phyloP scores from a whole-genome alignment of 2,329 filamentous ascomycete species.

The Cordyceps sp. region DNA sequence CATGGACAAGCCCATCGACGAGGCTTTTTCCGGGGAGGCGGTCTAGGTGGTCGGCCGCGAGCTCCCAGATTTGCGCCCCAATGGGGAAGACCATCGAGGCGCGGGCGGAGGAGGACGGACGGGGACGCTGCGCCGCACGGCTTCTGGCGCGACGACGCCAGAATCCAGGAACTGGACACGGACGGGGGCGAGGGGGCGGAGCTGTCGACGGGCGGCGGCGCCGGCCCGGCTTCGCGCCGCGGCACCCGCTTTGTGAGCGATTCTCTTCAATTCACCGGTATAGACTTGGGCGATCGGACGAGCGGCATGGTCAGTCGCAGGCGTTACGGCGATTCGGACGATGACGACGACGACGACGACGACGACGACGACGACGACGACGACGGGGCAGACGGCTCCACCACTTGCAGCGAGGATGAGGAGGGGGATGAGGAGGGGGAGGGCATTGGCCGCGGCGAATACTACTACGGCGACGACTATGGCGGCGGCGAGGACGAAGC shows the following conservation, averaged over 20 bases:
- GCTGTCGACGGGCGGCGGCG: conserved; percentile 38
- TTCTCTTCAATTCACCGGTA: conserved; percentile 42
- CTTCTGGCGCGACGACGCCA: conserved; percentile 16
- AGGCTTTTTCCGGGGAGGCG: conserved; percentile 99
- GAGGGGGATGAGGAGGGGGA: conserved; percentile 28
- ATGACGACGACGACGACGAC: conserved; percentile 10
- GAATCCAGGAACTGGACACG: conserved; percentile 52
- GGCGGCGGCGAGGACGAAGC: no score
- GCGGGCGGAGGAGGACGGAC: conserved; percentile 48
- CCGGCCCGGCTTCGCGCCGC: conserved; percentile 27
- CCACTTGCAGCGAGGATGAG: conserved; percentile 12
- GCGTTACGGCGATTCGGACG: conserved; percentile 11
- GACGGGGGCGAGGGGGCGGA: conserved; percentile 39
- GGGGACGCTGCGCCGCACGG: conserved; percentile 24
- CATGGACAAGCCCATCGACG: conserved; percentile 98
- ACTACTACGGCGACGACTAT: conserved; percentile 46
- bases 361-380: conserved; percentile 26
- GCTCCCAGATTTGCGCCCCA: conserved; percentile 85
- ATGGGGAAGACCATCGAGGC: conserved; percentile 99
- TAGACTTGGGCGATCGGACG: conserved; percentile 31
- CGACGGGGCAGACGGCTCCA: conserved; percentile 11
- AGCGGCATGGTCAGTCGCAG: conserved; percentile 22
- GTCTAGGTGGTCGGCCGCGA: conserved; percentile 99
- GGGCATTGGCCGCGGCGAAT: no score
- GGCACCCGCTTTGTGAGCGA: conserved; percentile 40